Base-by-base conservation (phyloP, 768 basidiomycete species). In the Leccinum olivaceopallidum region DNA sequence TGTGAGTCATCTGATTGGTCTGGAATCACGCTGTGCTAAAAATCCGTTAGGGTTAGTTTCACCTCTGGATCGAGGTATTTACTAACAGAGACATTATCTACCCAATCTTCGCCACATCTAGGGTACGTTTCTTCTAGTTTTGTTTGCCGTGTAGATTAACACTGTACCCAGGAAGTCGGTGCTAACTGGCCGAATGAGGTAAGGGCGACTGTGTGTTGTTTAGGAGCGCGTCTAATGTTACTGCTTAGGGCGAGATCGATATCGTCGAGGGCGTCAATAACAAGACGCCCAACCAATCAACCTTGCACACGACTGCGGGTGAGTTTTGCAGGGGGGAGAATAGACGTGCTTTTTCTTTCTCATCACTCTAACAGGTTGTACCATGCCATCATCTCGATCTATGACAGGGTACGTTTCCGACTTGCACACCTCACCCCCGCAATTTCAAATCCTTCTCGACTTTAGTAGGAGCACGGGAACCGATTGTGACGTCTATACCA, bases 241-340 rank as follows among this genome's bases (percentile, higher is more conserved):
- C 18, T 13, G 0, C 32, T 32, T 50, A 75, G 72, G 71, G 73
- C 1, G 72, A 73, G 60, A 62, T 73, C 3, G 74, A 75, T 60
- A 74, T 75, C 13, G 16, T 76, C 2, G 75, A 76, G 44, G 75
- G 75, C 7, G 72, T 73, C 57, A 77, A 77, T 48, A 37, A 67
- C 53, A 16, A 56, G n/a, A 16, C 44, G 5, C 73, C 76, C 2
- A 72, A 77, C 53, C 62, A 64, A 22, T 67, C 70, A 12, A 74
- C 71, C n/a, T 55, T 78, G 14, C 76, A 77, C 55, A 73, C 68
- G 1, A 64, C 30, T 51, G 53, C 65, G 6, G 50, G 66, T 71
- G 47, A 22, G 68, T 68, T 36, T 39, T 24, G 30, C 32, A 36
- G 12, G 6, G 13, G 3, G 12, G 20, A 8, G n/a, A 16, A 39